Conservation (phyloP, 2,329 filamentous ascomycete genomes). For the Allantophomopsis cytisporea region DNA sequence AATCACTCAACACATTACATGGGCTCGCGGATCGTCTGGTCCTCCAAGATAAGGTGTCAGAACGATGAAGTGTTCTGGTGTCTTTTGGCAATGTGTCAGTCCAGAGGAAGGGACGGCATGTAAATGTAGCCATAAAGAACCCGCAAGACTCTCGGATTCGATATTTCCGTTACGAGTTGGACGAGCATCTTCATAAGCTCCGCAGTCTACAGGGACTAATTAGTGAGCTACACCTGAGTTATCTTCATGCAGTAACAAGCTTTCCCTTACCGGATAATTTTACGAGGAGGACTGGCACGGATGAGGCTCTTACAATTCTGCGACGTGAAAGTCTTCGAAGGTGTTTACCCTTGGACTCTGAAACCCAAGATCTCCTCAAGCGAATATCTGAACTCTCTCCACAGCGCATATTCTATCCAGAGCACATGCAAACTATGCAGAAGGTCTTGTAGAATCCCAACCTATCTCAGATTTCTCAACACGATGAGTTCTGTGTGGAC, state of each 20-base stretch:
- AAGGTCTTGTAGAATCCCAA: constrained; percentile 13
- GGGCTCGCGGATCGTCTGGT: no score
- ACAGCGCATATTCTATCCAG: constrained; percentile 27
- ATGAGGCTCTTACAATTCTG: constrained; percentile 34
- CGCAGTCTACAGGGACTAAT: no score
- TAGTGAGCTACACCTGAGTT: constrained; percentile 20
- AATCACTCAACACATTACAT: no score
- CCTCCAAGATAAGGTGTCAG: no score
- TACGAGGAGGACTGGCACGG: constrained; percentile 33
- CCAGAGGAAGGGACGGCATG: no score
- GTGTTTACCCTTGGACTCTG: constrained; percentile 30
- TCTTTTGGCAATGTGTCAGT: no score
- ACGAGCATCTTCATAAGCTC: no score
- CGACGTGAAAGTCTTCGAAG: constrained; percentile 28
- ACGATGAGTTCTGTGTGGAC: constrained; percentile 23
- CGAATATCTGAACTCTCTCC: constrained; percentile 26
- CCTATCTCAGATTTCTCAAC: constrained; percentile 25
- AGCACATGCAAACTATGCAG: constrained; percentile 27
- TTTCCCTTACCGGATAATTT: constrained; percentile 33
- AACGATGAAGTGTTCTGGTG: no score
- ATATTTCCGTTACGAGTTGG: no score
- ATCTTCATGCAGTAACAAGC: constrained; percentile 38
- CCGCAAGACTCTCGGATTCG: no score
- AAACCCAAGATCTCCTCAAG: constrained; percentile 13
- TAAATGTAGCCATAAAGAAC: no score